phyloP scores from a whole-genome alignment of 2,329 filamentous ascomycete species.

The Hypoxylon sp. region DNA sequence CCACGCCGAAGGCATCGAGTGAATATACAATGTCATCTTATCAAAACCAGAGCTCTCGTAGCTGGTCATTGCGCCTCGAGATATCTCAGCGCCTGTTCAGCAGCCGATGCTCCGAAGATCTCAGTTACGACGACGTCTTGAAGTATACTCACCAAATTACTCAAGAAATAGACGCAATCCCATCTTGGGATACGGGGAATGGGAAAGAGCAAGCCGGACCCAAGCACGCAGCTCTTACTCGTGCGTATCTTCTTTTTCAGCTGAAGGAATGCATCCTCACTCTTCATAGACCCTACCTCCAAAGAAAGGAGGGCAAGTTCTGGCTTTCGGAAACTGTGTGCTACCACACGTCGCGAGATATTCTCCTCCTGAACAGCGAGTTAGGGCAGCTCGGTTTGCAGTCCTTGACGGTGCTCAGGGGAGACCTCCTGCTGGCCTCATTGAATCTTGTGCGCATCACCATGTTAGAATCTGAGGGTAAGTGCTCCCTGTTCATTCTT shows the following conservation, averaged over 20 bases:
- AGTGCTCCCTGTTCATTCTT: neutral
- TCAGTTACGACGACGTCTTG: slow-evolving; percentile 36
- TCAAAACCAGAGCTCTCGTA: slow-evolving; percentile 35
- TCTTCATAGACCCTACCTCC: slow-evolving; percentile 38
- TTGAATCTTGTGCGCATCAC: slow-evolving; percentile 33
- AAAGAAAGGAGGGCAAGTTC: slow-evolving; percentile 20
- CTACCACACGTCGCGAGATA: slow-evolving; percentile 37
- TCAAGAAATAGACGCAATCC: slow-evolving; percentile 33
- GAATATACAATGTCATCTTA: slow-evolving; percentile 38
- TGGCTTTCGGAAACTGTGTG: slow-evolving; percentile 36
- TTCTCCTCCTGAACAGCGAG: slow-evolving; percentile 33
- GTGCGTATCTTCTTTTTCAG: slow-evolving; percentile 35
- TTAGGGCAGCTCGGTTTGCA: slow-evolving; percentile 26
- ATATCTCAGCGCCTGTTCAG: slow-evolving; percentile 29
- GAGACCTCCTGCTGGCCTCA: slow-evolving; percentile 35
- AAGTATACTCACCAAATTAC: slow-evolving; percentile 36
- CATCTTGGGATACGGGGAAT: slow-evolving; percentile 23
- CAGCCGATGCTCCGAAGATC: slow-evolving; percentile 1
- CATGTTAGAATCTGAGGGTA: slow-evolving; percentile 32
- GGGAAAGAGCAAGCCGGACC: neutral
- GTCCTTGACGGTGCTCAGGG: slow-evolving; percentile 26
- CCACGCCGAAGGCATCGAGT: slow-evolving; percentile 17
- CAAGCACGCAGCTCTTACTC: slow-evolving; percentile 8
- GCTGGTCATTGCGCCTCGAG: slow-evolving; percentile 36
- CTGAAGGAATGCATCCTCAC: slow-evolving; percentile 36